These are phyloP conservation scores for Penicillium sp. DNA, from an alignment of 2,329 filamentous ascomycete genomes.

Conservation along the genomic window DNA sequence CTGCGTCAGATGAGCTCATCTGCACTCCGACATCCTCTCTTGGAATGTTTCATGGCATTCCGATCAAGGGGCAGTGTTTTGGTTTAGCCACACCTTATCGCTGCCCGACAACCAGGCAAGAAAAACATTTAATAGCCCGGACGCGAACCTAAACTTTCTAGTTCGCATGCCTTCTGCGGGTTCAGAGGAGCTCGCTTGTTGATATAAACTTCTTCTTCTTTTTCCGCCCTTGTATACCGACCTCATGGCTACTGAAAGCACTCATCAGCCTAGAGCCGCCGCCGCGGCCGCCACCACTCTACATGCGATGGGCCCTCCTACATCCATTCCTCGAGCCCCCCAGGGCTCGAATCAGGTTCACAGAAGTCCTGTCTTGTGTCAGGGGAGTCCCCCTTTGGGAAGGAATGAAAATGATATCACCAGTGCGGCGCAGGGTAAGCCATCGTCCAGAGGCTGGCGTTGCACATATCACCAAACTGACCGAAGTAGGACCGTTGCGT, in stretches of 20 bases:
- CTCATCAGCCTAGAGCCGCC: conserved; percentile 39
- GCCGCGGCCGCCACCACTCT: conserved; percentile 37
- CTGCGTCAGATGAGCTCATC: conserved; percentile 24
- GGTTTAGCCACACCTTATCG: conserved; percentile 17
- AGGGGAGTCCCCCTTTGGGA: conserved; percentile 32
- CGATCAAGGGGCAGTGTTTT: conserved; percentile 36
- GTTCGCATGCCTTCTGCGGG: conserved; percentile 24
- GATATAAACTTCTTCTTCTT: background rate
- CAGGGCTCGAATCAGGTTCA: conserved; percentile 46
- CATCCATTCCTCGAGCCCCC: conserved; percentile 41
- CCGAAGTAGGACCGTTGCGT: conserved; percentile 69
- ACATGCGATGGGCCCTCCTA: conserved; percentile 38
- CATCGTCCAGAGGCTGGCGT: background rate
- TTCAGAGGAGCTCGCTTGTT: conserved; percentile 17
- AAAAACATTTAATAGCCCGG: conserved; percentile 15
- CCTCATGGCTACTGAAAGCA: conserved; percentile 47
- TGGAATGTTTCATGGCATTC: conserved; percentile 33
- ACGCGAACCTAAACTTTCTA: background rate
- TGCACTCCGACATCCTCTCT: conserved; percentile 10
- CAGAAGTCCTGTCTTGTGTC: conserved; percentile 40
- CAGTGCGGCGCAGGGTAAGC: conserved; percentile 47
- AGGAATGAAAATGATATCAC: conserved; percentile 42
- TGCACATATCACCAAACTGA: conserved; percentile 7
- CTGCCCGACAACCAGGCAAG: conserved; percentile 16
- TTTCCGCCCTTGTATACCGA: background rate